Conservation (phyloP, 2,329 filamentous ascomycete species). For the Sclerotinia spermophila region DNA sequence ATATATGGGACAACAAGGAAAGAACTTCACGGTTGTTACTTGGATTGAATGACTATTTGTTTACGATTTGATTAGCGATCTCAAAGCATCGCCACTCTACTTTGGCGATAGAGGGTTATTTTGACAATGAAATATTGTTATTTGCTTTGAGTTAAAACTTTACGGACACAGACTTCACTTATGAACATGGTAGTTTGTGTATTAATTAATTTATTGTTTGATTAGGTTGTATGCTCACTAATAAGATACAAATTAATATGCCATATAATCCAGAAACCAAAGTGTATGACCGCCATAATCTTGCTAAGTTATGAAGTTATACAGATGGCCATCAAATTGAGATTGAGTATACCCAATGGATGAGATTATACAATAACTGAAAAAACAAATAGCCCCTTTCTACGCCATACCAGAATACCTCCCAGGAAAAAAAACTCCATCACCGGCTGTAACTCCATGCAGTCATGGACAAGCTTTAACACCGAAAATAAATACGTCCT, state of each 20-base stretch:
- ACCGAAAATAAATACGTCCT: rapidly evolving
- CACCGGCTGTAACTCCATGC: background rate
- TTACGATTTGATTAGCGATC: background rate
- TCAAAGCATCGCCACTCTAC: background rate
- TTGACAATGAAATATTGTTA: no score
- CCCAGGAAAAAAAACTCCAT: background rate
- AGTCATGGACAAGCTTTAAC: background rate
- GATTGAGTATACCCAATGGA: background rate
- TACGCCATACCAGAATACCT: background rate
- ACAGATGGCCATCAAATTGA: background rate
- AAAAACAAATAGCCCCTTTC: background rate
- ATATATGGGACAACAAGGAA: background rate
- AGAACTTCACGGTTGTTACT: no score
- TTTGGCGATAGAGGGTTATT: no score
- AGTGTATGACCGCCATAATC: background rate
- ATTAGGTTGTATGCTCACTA: no score
- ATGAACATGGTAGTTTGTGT: background rate
- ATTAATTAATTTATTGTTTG: background rate
- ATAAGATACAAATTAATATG: no score
- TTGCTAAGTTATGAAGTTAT: background rate
- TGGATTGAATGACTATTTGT: no score
- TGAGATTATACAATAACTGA: no score
- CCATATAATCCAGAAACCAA: no score
- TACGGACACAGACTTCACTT: background rate
- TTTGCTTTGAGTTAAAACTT: background rate